Base-by-base conservation (phyloP, 352 stramenopile genomes). In the Pythium brassicae region DNA sequence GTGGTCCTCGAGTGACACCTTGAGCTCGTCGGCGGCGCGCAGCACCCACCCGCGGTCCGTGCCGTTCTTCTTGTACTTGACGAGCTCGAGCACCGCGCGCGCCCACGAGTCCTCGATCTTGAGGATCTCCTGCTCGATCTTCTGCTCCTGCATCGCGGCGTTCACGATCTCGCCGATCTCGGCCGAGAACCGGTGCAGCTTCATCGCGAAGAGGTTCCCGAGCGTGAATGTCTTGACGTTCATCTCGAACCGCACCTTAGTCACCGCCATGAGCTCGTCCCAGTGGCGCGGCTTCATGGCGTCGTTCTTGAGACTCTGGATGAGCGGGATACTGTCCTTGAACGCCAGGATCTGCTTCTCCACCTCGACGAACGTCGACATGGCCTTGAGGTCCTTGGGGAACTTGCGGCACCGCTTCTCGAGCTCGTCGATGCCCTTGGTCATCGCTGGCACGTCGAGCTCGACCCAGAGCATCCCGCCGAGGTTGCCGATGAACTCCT, bases 101-200 rank as follows among this genome's bases (percentile, higher is more conserved):
- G 83, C 65, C 92, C 92, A 98, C n/a, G 78, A 71, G 47, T 93
- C 81, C 61, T 98, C 87, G 46, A 98, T 96, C 62, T 97, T 96
- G 2, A 85, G 34, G 32, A 98, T 87, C 57, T 97, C 89, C 55
- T 96, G 92, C 57, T 98, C 92, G 40, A 98, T 98, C 58, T 97
- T 98, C 55, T 89, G 78, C 69, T 98, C 92, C 62, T 98, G 88
- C 78, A 97, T 94, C 3, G 92, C 90, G 19, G 89, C 80, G 40
- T 97, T 97, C 32, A 98, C 87, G 53, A 98, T 97, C 45, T 97
- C 92, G 10, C 87, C 87, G n/a, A 98, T 96, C 51, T 96, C 82
- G 10, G 56, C 80, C 4, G 79, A 86, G 51, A 96, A 98, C 4
- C 89, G 77, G 53, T 97, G 80, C 3, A 98, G 68, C 57, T 97